Evolutionary conservation across 805 yeast genomes (phyloP).

Genomic region (Pichia eremophila): DNA sequence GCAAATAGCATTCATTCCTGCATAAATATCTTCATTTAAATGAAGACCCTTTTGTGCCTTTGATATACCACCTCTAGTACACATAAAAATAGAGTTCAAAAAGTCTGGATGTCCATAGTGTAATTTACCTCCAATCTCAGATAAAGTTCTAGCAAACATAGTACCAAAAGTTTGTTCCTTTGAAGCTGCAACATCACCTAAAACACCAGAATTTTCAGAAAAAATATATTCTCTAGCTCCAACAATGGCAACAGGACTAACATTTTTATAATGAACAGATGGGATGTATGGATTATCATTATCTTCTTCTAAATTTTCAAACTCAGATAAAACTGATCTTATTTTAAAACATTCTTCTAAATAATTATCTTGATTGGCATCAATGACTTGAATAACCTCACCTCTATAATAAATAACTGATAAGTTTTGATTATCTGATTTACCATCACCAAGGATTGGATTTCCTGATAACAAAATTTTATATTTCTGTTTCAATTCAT

Average conservation of each 20-base stretch:
- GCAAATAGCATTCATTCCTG: constrained; percentile 83
- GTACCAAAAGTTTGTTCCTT: constrained; percentile 97
- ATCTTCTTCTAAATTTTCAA: constrained; percentile 58
- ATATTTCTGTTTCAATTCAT: constrained; percentile 38
- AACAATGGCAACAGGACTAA: constrained; percentile 72
- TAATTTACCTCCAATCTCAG: constrained; percentile 88
- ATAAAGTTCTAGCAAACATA: constrained; percentile 82
- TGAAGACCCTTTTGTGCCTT: constrained; percentile 93
- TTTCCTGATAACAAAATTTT: constrained; percentile 79
- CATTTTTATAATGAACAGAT: constrained; percentile 36
- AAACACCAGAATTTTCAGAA: constrained; percentile 83
- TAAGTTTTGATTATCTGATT: constrained; percentile 90
- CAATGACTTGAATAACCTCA: constrained; percentile 88
- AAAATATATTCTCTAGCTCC: constrained; percentile 95
- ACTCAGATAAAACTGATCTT: constrained; percentile 79
- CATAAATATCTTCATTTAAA: constrained; percentile 89
- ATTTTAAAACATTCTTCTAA: constrained; percentile 90
- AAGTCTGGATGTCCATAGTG: constrained; percentile 98
- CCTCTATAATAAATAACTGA: constrained; percentile 83
- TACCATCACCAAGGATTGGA: constrained; percentile 94
- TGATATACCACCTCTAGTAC: constrained; percentile 91
- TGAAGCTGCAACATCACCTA: constrained; percentile 96
- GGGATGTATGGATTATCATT: constrained; percentile 43
- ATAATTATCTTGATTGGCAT: constrained; percentile 94
- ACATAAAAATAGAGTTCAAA: constrained; percentile 82